Percentiles rank a stretch among this genome's conserved stretches.
Conservation (phyloP, 2,329 filamentous ascomycete genomes). For the Monilinia fructigena region DNA sequence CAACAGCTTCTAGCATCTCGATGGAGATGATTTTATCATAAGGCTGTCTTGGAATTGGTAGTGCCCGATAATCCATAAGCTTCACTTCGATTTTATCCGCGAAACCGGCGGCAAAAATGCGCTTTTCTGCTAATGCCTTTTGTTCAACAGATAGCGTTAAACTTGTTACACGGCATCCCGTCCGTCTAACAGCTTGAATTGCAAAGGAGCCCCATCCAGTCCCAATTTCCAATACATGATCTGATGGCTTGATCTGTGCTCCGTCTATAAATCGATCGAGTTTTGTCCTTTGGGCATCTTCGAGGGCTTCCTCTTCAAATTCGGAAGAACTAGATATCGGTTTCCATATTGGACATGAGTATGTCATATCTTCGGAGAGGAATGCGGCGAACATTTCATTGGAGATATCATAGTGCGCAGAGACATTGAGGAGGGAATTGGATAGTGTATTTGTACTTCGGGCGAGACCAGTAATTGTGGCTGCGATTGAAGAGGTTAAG, state of each 20-base stretch:
- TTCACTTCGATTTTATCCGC: constrained; percentile 61
- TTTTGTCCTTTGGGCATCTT: constrained; percentile 67
- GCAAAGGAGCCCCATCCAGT: constrained; percentile 75
- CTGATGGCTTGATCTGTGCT: constrained; percentile 59
- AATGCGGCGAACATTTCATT: constrained; percentile 76
- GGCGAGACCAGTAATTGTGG: constrained; percentile 57
- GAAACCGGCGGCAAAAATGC: constrained; percentile 61
- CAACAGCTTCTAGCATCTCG: constrained; percentile 76
- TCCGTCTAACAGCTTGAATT: constrained; percentile 64
- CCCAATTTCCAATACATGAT: constrained; percentile 73
- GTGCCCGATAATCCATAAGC: constrained; percentile 66
- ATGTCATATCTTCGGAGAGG: constrained; percentile 73
- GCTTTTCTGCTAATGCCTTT: constrained; percentile 63
- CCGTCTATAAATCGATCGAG: constrained; percentile 64
- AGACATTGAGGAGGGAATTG: constrained; percentile 63
- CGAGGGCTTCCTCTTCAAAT: constrained; percentile 54
- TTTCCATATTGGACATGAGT: constrained; percentile 69
- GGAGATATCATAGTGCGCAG: constrained; percentile 72
- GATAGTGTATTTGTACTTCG: constrained; percentile 56
- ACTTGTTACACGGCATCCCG: constrained; percentile 67
- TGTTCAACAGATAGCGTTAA: constrained; percentile 69
- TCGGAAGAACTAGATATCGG: constrained; percentile 43
- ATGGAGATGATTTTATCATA: constrained; percentile 75
- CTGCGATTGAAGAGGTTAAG: constrained; percentile 57
- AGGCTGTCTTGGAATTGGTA: constrained; percentile 51